Base-by-base conservation (phyloP, 2,329 filamentous ascomycete genomes). In the Talaromyces verruculosus region DNA sequence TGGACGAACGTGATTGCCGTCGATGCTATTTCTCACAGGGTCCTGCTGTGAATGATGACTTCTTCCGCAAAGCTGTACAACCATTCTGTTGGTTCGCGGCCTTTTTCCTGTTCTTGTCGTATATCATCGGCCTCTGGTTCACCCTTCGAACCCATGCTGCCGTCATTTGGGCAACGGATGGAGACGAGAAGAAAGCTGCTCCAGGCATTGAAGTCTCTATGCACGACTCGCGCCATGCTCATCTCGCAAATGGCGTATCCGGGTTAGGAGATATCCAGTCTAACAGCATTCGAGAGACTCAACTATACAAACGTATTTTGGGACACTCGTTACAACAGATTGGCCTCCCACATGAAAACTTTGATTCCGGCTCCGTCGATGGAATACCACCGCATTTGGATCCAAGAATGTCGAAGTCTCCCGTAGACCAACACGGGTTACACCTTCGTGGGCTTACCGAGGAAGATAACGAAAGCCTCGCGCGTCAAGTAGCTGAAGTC, bases 101-200 rank as follows among this genome's bases (percentile, higher is more conserved):
- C 0, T 80, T 89, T 3, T 85, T 96, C 74, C 83, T 99, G 15
- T 98, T 99, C 80, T 82, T 97, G 33, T 96, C 93, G 0, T 99
- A 99, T 75, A 84, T 95, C 41, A 95, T 98, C 67, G 95, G 95
- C 28, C 83, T 99, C 15, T 92, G 95, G 84, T 99, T 99, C 78
- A 99, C 95, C 0, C 85, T 99, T 22, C 87, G 95, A 69, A 99
- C 95, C 0, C 95, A 99, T 75, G 95, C 95, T 3, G 93, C 96
- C 4, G 91, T 97, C 55, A 99, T 99, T 70, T 99, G 95, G 95
- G 95, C 93, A 72, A 90, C 86, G 8, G 93, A 97, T 68, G 76
- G 84, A 2, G 91, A 93, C 45, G 91, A 93, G 78, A 93, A 92
- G 79, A 89, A 87, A 72, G 65, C 68, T 39, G 68, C 74, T 67